Evolutionary conservation across 2,329 filamentous ascomycete genomes (phyloP).

Genomic region (Neofusicoccum sp.): DNA sequence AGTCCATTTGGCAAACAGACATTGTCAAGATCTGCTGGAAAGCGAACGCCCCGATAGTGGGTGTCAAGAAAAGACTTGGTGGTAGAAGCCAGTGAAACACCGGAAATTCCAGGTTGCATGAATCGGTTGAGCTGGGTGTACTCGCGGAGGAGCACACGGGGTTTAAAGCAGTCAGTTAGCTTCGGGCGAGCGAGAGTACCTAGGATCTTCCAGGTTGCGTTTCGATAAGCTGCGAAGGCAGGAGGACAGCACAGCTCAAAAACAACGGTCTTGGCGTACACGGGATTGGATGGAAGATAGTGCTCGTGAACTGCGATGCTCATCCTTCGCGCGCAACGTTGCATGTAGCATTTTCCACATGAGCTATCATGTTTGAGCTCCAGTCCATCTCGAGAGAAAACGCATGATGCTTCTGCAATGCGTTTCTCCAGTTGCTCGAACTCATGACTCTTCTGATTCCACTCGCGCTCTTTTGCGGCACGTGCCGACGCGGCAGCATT

Average conservation of each 20-base stretch:
- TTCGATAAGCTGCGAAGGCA: conserved; percentile 53
- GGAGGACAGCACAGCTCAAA: conserved; percentile 56
- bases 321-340: conserved; percentile 41
- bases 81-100: conserved; percentile 47
- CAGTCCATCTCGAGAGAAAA: conserved; percentile 26
- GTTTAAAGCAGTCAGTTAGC: conserved; percentile 13
- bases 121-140: conserved; percentile 39
- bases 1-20: conserved; percentile 54
- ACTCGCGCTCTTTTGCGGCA: conserved; percentile 44
- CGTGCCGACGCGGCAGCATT: conserved; percentile 31
- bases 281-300: conserved; percentile 46
- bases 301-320: conserved; percentile 54
- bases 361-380: conserved; percentile 24
- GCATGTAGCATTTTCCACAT: conserved; percentile 51
- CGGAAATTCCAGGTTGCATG: conserved; percentile 6
- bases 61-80: conserved; percentile 52
- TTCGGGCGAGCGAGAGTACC: conserved; percentile 37
- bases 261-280: conserved; percentile 47
- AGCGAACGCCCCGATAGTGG: conserved; percentile 49
- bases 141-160: conserved; percentile 32
- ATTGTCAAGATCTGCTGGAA: conserved; percentile 46
- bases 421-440: conserved; percentile 42
- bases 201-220: conserved; percentile 55
- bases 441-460: conserved; percentile 35
- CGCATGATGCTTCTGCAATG: conserved; percentile 38